Conservation (phyloP, 805 yeast species). For the Hanseniaspora taiwanica region DNA sequence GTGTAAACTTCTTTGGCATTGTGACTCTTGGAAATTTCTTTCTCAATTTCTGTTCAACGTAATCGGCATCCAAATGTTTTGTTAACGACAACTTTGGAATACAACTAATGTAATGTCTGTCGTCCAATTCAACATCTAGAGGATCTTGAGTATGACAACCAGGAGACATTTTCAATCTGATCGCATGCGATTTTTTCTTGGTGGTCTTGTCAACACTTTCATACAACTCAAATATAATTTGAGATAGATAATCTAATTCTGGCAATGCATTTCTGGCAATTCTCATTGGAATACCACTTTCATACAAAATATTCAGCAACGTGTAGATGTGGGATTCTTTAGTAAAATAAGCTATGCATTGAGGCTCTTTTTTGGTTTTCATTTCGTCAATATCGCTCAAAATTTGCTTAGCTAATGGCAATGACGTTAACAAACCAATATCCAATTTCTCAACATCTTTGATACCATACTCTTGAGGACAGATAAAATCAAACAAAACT, state of each 20-base stretch:
- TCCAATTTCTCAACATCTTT: conserved; percentile 90
- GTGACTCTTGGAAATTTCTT: conserved; percentile 76
- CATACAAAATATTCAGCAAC: conserved; percentile 77
- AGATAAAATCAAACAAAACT: conserved; percentile 88
- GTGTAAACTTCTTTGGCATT: conserved; percentile 82
- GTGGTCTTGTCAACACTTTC: conserved; percentile 55
- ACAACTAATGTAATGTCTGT: conserved; percentile 91
- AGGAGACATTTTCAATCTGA: conserved; percentile 84
- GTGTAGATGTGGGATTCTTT: conserved; percentile 97
- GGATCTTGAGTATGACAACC: conserved; percentile 99
- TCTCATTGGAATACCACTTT: conserved; percentile 87
- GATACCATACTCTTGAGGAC: conserved; percentile 98
- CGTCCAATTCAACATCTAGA: conserved; percentile 88
- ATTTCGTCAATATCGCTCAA: conserved; percentile 67
- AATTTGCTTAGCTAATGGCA: conserved; percentile 86
- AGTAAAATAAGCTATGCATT: conserved; percentile 81
- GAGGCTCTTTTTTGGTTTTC: conserved; percentile 68
- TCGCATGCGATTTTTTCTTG: conserved; percentile 72
- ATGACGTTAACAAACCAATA: conserved; percentile 84
- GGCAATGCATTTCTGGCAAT: conserved; percentile 92
- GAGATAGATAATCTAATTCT: conserved; percentile 89
- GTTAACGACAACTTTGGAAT: conserved; percentile 85
- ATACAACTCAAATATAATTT: conserved; percentile 84
- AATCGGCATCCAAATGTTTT: conserved; percentile 83
- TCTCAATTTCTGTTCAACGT: conserved; percentile 68